Percentiles rank a stretch among this genome's conserved stretches.
Evolutionary conservation across 352 stramenopile genomes (phyloP).

Genomic region (Globisporangium alternatum): DNA sequence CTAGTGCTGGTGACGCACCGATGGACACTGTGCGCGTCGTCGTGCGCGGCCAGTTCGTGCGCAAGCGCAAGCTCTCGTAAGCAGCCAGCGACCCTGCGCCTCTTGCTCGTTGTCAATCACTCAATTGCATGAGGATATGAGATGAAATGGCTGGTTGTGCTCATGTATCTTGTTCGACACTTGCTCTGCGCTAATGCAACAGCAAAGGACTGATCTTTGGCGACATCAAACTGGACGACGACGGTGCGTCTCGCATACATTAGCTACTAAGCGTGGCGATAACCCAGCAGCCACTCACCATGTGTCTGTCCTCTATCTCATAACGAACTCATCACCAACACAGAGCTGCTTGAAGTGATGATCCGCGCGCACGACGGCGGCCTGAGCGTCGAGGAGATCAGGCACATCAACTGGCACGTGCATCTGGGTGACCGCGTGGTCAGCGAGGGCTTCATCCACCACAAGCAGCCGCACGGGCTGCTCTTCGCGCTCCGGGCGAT

Average conservation of each 20-base stretch:
- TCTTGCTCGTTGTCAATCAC: neutral
- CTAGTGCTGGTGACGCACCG: neutral
- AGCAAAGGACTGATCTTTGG: conserved; percentile 84
- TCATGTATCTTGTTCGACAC: neutral
- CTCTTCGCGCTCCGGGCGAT: conserved; percentile 55
- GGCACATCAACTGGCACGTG: conserved; percentile 77
- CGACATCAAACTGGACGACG: conserved; percentile 69
- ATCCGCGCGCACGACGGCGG: conserved; percentile 57
- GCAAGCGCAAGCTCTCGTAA: conserved; percentile 84
- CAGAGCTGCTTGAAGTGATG: conserved; percentile 82
- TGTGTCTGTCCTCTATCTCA: neutral
- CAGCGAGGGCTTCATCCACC: conserved; percentile 35
- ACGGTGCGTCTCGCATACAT: conserved; percentile 27
- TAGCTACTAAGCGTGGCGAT: neutral
- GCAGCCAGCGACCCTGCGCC: conserved; percentile 1
- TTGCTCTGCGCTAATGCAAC: neutral
- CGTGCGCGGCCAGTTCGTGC: conserved; percentile 67
- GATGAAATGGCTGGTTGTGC: neutral
- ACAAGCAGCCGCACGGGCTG: conserved; percentile 42
- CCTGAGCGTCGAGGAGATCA: conserved; percentile 59
- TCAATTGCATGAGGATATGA: neutral
- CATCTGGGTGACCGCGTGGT: conserved; percentile 69
- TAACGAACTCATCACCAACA: neutral
- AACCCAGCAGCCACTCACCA: neutral
- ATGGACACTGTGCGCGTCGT: conserved; percentile 20